These are phyloP conservation scores for Cryptomeria japonica DNA, from an alignment of 75 land plant genomes.

Conservation along the genomic window DNA sequence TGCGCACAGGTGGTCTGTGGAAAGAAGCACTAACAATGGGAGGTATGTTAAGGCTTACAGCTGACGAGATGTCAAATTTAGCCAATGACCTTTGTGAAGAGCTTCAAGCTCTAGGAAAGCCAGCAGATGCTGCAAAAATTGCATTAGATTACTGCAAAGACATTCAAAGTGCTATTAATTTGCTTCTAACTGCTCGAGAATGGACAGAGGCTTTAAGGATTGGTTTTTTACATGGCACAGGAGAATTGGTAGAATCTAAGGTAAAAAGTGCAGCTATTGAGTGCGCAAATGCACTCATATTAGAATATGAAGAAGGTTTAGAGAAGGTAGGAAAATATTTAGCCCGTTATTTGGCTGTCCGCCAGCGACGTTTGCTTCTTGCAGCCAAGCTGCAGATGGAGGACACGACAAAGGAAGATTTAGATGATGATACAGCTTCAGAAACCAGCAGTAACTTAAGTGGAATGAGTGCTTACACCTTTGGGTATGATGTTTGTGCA, in stretches of 20 bases:
- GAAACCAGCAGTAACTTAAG: constrained; percentile 86
- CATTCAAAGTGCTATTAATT: constrained; percentile 49
- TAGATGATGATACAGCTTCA: constrained; percentile 80
- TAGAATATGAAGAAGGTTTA: constrained; percentile 75
- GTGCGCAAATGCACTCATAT: constrained; percentile 58
- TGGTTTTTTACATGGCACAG: constrained; percentile 47
- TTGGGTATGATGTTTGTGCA: constrained; percentile 52
- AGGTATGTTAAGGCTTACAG: constrained; percentile 56
- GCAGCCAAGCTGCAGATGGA: constrained; percentile 75
- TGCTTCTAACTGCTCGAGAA: constrained; percentile 67
- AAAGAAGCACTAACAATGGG: constrained; percentile 72
- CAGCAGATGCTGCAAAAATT: constrained; percentile 91
- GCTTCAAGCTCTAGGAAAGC: constrained; percentile 91
- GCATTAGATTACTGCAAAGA: constrained; percentile 85
- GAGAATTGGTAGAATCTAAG: constrained; percentile 49
- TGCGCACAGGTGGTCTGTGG: constrained; percentile 86
- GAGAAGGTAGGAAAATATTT: constrained; percentile 95
- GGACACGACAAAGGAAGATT: constrained; percentile 38
- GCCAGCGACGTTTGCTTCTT: constrained; percentile 78
- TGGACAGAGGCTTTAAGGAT: constrained; percentile 95
- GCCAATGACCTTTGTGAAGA: constrained; percentile 93
- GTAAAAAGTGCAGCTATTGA: constrained; percentile 69
- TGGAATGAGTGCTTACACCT: constrained; percentile 97
- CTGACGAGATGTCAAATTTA: constrained; percentile 46
- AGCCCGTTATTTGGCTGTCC: constrained; percentile 83